These are phyloP conservation scores for Buxus sempervirens DNA, from an alignment of 164 flowering plant species.

Conservation along the genomic window DNA sequence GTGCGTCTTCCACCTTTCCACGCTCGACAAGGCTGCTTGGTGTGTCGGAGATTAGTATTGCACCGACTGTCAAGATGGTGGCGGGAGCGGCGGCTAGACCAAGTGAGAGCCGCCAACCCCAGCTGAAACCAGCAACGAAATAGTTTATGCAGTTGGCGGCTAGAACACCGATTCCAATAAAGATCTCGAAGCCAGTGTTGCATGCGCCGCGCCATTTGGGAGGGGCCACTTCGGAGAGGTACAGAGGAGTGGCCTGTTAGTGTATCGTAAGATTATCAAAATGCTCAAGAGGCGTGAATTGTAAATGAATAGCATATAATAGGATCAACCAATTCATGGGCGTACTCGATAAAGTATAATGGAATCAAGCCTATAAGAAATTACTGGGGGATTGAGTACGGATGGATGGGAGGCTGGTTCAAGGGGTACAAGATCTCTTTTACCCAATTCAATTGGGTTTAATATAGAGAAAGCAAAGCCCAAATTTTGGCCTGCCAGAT, in stretches of 20 bases:
- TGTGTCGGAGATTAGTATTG: slow-evolving; percentile 50
- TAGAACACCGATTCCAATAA: slow-evolving; percentile 54
- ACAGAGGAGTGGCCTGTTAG: slow-evolving; percentile 60
- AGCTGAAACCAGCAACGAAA: slow-evolving; percentile 30
- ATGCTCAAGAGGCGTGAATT: too few relatives aligned
- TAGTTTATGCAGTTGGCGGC: slow-evolving; percentile 51
- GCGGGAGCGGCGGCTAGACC: slow-evolving; percentile 67
- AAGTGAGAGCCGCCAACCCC: slow-evolving; percentile 74
- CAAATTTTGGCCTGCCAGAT: too few relatives aligned
- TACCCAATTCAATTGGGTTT: too few relatives aligned
- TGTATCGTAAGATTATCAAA: too few relatives aligned
- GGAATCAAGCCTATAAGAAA: too few relatives aligned
- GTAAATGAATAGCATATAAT: too few relatives aligned
- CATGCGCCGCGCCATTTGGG: slow-evolving; percentile 68
- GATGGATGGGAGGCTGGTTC: too few relatives aligned
- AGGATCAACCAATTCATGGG: too few relatives aligned
- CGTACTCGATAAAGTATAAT: too few relatives aligned
- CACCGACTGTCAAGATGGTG: slow-evolving; percentile 43
- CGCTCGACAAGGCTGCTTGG: slow-evolving; percentile 54
- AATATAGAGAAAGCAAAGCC: too few relatives aligned
- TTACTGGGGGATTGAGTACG: too few relatives aligned
- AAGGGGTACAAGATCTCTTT: too few relatives aligned
- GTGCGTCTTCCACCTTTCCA: slow-evolving; percentile 42
- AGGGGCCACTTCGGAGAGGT: slow-evolving; percentile 74
- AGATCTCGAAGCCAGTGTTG: slow-evolving; percentile 60